Evolutionary conservation across 257 asterid genomes (phyloP), one percentile per base, ranked within the genome.

Genomic region (Penstemon eatonii): DNA sequence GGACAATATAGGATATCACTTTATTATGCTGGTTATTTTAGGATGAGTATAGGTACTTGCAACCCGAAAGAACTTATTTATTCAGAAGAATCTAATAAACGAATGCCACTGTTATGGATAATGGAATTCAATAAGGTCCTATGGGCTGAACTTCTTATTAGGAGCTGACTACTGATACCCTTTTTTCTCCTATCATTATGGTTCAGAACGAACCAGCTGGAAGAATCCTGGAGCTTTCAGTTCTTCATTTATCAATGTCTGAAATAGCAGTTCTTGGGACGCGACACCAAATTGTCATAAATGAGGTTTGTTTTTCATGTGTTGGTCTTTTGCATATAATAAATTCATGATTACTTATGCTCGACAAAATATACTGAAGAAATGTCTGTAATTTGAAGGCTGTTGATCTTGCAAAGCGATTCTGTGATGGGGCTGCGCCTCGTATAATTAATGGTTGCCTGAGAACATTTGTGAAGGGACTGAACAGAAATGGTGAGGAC

Each of bases 351-450:
- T 25, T 25, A 25, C 33, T 25, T 25, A 25, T 25, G 2, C 33
- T 25, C 33, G 33, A 25, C 33, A 1, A 25, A 1, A 25, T 1
- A 25, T 25, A 25, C 33, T 25, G 33, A 25, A 25, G 33, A 25
- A 25, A 25, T 25, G 33, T 25, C 19, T 25, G 7, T 70, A 55
- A 64, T 18, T 70, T 69, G 71, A 62, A 91, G 97, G 98, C 96
- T 42, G 92, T 91, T 73, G 98, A 89, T 75, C 95, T 91, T 73
- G 96, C 96, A 3, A 91, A 91, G 79, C 83, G 98, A 56, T 91
- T 87, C 83, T 91, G 98, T 72, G 98, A 89, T 62, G 98, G 97
- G 76, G 79, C 92, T 15, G 96, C 96, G 7, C 98, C 96, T 65
- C 98, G 98, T 8, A 45, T 87, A 60, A 73, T 91, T 70, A 91